Conservation (phyloP, 1,284 basidiomycete genomes). For the Pseudozyma thailandica region DNA sequence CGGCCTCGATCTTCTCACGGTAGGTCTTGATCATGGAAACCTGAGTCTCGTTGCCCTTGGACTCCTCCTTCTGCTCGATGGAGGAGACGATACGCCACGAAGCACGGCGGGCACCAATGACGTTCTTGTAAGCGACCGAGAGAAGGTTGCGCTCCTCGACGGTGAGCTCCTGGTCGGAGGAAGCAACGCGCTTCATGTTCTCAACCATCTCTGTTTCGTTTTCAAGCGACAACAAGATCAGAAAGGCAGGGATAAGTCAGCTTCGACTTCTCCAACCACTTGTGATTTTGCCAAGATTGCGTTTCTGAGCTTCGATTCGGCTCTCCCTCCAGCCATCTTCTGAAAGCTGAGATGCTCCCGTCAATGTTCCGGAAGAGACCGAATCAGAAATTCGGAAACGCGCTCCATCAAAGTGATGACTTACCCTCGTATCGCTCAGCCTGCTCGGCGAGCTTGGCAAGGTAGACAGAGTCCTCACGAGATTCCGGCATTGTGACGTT, state of each 20-base stretch:
- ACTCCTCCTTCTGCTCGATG: constrained; percentile 99
- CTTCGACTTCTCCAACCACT: neutral
- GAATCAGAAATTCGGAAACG: neutral
- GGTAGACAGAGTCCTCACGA: constrained; percentile 68
- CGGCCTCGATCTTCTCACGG: constrained; percentile 95
- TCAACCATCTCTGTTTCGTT: constrained; percentile 67
- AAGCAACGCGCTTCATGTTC: constrained; percentile 69
- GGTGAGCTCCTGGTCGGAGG: constrained; percentile 77
- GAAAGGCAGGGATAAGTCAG: constrained; percentile 6
- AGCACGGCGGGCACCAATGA: constrained; percentile 97
- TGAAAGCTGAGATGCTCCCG: neutral
- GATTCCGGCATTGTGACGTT: constrained; percentile 61
- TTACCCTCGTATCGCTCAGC: constrained; percentile 68
- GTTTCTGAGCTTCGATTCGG: neutral
- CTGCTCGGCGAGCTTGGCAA: constrained; percentile 69
- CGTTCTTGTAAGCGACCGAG: constrained; percentile 99
- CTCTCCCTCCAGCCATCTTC: too few species aligned
- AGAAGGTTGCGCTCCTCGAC: constrained; percentile 99
- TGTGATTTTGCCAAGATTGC: neutral
- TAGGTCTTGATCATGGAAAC: constrained; percentile 99
- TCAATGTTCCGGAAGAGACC: neutral
- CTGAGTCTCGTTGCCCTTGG: constrained; percentile 97
- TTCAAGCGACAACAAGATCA: neutral
- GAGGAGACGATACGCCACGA: constrained; percentile 99
- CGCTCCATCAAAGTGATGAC: constrained; percentile 10